Evolutionary conservation across 106 monocot genomes (phyloP), one percentile per base, ranked within the genome.

Genomic region (Chionographis japonica): DNA sequence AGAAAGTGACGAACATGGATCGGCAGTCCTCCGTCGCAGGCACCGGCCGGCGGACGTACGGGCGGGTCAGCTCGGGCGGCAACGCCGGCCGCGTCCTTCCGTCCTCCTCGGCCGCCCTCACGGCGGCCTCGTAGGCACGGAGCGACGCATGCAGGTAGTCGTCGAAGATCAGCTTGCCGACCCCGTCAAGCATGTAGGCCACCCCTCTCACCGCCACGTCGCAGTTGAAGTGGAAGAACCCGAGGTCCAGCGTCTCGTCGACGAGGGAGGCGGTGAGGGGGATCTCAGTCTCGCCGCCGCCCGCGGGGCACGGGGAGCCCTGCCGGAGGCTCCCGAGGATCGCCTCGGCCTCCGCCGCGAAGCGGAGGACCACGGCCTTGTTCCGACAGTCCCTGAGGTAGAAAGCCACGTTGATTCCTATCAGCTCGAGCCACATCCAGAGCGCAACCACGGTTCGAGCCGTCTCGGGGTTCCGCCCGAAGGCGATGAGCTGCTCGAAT

Each of bases 351-450:
- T 90, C 90, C 1, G 50, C 11, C 1, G 72, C 58, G 52, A 76
- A 54, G 4, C 58, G 61, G 54, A 20, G 16, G 68, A 72, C 11
- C 10, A 68, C 3, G 27, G 27, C 2, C 36, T 13, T 8, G 52
- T 58, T 19, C 15, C 15, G 51, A 27, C 5, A n/a, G 37, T 40
- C 37, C 2, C 6, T 6, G 27, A 70, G 16, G n/a, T 50, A 4
- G 12, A 0, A 9, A 27, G 83, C 54, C 14, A 83, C 46, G 56
- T 83, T 65, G 46, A 78, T 63, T 12, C 85, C 83, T 4, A 80
- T 50, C 15, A 71, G 60, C 40, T 83, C 77, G 7, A 90, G 77
- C 85, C 85, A 85, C 77, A 85, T 82, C 81, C 83, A 78, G 3
- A 90, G 71, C 4, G 75, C 55, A 2, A 79, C 52, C 15, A 79